A percentile compares a stretch with the other conserved stretches of the same genome.
Evolutionary conservation across 805 yeast species (phyloP).

Genomic region (Nakazawaea peltata): DNA sequence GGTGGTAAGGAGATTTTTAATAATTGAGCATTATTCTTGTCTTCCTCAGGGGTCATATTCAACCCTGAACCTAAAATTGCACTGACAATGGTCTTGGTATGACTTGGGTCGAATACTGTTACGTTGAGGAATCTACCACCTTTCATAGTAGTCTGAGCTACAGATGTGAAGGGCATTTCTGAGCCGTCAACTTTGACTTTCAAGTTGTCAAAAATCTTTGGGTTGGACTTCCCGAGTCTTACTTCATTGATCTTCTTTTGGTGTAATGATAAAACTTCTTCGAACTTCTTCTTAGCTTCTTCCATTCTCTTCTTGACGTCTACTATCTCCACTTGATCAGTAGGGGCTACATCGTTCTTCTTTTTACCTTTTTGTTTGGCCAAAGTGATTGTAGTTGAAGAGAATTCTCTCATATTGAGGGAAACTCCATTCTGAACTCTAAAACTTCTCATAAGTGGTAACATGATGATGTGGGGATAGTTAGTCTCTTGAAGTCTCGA

Average conservation of each 20-base stretch:
- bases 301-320: constrained; percentile 25
- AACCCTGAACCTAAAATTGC: constrained; percentile 61
- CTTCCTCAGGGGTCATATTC: constrained; percentile 75
- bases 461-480: too few relatives aligned
- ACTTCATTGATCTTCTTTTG: constrained; percentile 50
- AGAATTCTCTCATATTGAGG: neutral
- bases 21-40: constrained; percentile 63
- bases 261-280: constrained; percentile 41
- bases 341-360: constrained; percentile 10
- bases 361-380: constrained; percentile 10
- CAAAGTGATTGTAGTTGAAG: neutral
- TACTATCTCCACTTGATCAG: constrained; percentile 16
- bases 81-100: constrained; percentile 61
- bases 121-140: constrained; percentile 60
- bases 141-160: constrained; percentile 66
- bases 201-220: constrained; percentile 56
- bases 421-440: too few relatives aligned
- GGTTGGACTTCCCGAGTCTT: constrained; percentile 63
- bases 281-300: constrained; percentile 34
- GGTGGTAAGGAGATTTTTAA: constrained; percentile 72
- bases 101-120: constrained; percentile 83
- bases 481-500: neutral
- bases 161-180: constrained; percentile 42
- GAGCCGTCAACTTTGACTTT: constrained; percentile 40
- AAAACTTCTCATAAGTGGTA: too few relatives aligned